Evolutionary conservation across 176 grass and related monocot genomes (phyloP).

Genomic region (Urochloa ruziziensis): DNA sequence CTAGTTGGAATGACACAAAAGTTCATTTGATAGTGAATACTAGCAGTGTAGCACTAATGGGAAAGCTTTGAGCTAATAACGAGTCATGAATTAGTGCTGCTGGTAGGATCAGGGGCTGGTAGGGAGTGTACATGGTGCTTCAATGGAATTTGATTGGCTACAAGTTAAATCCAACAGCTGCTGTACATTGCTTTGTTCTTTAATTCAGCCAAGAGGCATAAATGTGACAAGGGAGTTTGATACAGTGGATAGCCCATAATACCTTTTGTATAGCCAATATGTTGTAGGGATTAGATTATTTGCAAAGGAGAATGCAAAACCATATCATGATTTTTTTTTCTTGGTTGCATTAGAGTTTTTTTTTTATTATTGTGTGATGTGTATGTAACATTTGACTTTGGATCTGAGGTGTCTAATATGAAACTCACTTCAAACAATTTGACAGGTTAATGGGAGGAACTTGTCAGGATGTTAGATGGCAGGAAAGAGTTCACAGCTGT

Average conservation of each 20-base stretch:
- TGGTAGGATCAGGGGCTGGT: background rate
- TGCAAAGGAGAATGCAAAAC: background rate
- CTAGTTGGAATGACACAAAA: background rate
- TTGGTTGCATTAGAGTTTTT: background rate
- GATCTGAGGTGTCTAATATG: background rate
- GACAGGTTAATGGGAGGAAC: slow-evolving; percentile 56
- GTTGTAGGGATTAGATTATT: background rate
- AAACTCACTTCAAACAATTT: background rate
- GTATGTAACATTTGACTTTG: background rate
- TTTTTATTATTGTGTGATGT: background rate
- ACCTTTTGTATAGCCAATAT: background rate
- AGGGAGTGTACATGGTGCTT: background rate
- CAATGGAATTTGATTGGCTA: background rate
- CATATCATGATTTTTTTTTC: background rate
- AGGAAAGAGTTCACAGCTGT: slow-evolving; percentile 40
- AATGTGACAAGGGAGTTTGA: background rate
- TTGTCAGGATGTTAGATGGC: slow-evolving; percentile 34
- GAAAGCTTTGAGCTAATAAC: background rate
- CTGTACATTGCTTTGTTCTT: background rate
- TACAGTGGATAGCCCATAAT: background rate
- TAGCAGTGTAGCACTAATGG: background rate
- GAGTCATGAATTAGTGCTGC: background rate
- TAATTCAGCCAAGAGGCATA: background rate
- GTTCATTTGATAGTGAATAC: background rate
- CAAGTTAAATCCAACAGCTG: background rate